These are phyloP conservation scores for Pleurostoma richardsiae DNA, from an alignment of 2,329 filamentous ascomycete species.

Conservation along the genomic window DNA sequence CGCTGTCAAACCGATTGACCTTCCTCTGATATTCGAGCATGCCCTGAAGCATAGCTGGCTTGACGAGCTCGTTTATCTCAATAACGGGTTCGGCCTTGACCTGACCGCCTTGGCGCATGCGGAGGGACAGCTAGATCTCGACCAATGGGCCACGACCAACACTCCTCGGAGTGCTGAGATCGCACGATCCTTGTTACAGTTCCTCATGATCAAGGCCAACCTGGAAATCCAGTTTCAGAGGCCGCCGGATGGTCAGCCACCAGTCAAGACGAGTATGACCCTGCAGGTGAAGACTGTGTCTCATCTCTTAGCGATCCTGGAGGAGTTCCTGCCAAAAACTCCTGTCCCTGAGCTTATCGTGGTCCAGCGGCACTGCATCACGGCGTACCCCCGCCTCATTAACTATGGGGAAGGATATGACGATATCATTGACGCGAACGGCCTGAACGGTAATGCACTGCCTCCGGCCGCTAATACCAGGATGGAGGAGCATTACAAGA, in stretches of 20 bases:
- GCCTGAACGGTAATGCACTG: conserved; percentile 74
- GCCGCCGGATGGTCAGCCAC: conserved; percentile 54
- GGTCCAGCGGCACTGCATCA: conserved; percentile 83
- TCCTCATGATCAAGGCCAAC: conserved; percentile 78
- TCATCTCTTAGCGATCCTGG: conserved; percentile 72
- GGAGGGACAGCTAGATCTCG: conserved; percentile 71
- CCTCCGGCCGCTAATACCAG: conserved; percentile 74
- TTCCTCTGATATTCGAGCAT: conserved; percentile 71
- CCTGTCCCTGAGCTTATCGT: conserved; percentile 65
- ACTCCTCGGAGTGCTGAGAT: conserved; percentile 63
- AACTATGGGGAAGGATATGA: conserved; percentile 94
- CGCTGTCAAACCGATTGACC: conserved; percentile 61
- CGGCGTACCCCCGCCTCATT: conserved; percentile 87
- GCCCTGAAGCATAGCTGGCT: conserved; percentile 80
- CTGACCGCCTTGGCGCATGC: conserved; percentile 82
- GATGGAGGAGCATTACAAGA: conserved; percentile 98
- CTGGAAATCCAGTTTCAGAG: conserved; percentile 74
- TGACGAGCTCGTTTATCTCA: conserved; percentile 70
- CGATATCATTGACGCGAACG: conserved; percentile 83
- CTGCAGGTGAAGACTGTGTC: conserved; percentile 83
- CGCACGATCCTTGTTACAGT: conserved; percentile 68
- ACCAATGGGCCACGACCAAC: conserved; percentile 73
- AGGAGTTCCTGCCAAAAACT: conserved; percentile 50
- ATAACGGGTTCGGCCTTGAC: conserved; percentile 82
- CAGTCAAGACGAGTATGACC: conserved; percentile 54